Base-by-base conservation (phyloP, 2,329 filamentous ascomycete genomes). In the Ophiostoma piceae region DNA sequence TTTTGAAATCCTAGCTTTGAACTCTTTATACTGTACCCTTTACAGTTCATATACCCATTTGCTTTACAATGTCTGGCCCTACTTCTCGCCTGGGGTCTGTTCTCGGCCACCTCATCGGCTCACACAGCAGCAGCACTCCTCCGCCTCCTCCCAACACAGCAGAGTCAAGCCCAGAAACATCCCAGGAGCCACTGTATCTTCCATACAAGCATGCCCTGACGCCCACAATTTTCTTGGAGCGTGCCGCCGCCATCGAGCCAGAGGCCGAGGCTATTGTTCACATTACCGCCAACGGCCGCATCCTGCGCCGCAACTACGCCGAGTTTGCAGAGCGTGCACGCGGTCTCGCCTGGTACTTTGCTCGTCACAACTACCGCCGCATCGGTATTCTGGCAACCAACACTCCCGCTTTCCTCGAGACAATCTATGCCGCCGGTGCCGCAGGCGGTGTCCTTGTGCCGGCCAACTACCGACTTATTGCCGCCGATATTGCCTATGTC, bases 351-450 rank as follows among this genome's bases (percentile, higher is more conserved):
- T 98, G 96, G 80, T 98, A 90, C 78, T 78, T 99, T 70, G 86
- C 86, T 74, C 92, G 91, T 78, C 87, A 91, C 76, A 84, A 86
- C 4, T 88, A 87, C 76, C 90, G 87, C 75, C 85, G 91, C 71
- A 90, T 98, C 6, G 95, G 95, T 7, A 89, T 99, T 66, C 83
- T 99, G 12, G 89, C 88, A 9, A 92, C 95, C 2, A 99, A 99
- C 78, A 99, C 95, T 0, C 95, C 95, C 0, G 94, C 94, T 0
- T 98, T 98, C 75, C 83, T 99, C 37, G 94, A 98, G 80, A 87
- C 88, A 7, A 92, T 97, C 72, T 99, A 92, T 76, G 95, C 91
- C 1, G 90, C 97, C 74, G 89, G 89, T 0, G 94, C 91, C 0
- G 91, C 91, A 0, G 92, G 92, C 1, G 91, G 84, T 8, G 86